Percentiles rank a stretch among this genome's conserved stretches.
Evolutionary conservation across 495 filamentous ascomycete genomes (phyloP).

Genomic region (Opeltia flavorubescens): DNA sequence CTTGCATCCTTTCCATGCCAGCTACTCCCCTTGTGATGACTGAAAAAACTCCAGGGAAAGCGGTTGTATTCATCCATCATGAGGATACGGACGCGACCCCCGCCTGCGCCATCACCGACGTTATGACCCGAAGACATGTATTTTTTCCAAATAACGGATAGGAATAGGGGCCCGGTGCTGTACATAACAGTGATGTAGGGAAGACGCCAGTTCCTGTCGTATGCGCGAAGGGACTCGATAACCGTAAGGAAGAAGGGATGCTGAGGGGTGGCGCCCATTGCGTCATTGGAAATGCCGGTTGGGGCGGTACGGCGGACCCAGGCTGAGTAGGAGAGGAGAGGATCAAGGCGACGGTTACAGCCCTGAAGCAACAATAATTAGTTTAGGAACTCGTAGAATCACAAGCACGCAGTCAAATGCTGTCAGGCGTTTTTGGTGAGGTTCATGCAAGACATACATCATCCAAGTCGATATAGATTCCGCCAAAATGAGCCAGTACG

Average conservation of each 20-base stretch:
- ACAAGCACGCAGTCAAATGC: no score
- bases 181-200: slow-evolving; percentile 89
- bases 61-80: slow-evolving; percentile 56
- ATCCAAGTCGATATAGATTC: slow-evolving; percentile 81
- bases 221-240: slow-evolving; percentile 54
- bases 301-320: slow-evolving; percentile 72
- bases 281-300: slow-evolving; percentile 82
- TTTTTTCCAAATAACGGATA: slow-evolving; percentile 73
- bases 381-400: background rate
- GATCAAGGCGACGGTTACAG: slow-evolving; percentile 69
- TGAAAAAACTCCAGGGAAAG: slow-evolving; percentile 65
- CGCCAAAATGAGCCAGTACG: slow-evolving; percentile 67
- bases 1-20: slow-evolving; percentile 66
- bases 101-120: slow-evolving; percentile 4
- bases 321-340: slow-evolving; percentile 63
- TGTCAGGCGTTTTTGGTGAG: no score
- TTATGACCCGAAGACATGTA: slow-evolving; percentile 34
- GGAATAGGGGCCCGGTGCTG: slow-evolving; percentile 69
- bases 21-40: slow-evolving; percentile 55
- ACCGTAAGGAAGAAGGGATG: slow-evolving; percentile 72
- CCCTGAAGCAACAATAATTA: slow-evolving; percentile 34
- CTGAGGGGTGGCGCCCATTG: slow-evolving; percentile 64
- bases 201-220: slow-evolving; percentile 62
- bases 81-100: slow-evolving; percentile 31
- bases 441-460: slow-evolving; percentile 50